These are phyloP conservation scores for Colletotrichum trifolii DNA, from an alignment of 2,329 filamentous ascomycete species.

Conservation along the genomic window DNA sequence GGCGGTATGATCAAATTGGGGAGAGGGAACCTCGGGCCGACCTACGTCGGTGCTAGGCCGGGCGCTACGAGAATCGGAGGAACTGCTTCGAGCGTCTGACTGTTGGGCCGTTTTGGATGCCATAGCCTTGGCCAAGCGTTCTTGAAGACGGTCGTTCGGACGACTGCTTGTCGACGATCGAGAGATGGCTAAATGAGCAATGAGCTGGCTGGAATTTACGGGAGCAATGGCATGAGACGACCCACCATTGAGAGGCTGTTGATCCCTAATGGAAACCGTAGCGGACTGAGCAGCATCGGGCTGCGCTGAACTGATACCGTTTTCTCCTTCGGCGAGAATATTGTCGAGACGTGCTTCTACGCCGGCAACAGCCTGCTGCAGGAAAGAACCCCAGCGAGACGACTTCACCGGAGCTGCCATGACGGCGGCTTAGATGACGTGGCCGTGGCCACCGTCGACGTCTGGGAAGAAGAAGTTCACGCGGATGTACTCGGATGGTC, in stretches of 20 bases:
- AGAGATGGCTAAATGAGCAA: slow-evolving; percentile 55
- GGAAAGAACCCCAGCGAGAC: slow-evolving; percentile 80
- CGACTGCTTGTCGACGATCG: slow-evolving; percentile 72
- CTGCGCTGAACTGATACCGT: slow-evolving; percentile 17
- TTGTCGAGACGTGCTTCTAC: slow-evolving; percentile 93
- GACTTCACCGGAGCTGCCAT: slow-evolving; percentile 65
- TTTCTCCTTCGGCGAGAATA: slow-evolving; percentile 84
- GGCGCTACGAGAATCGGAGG: slow-evolving; percentile 15
- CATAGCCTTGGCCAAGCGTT: slow-evolving; percentile 88
- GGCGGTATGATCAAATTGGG: neutral
- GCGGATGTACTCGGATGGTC: too few relatives aligned
- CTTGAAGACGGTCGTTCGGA: slow-evolving; percentile 86
- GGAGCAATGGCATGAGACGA: neutral
- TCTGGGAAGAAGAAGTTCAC: too few relatives aligned
- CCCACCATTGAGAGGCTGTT: slow-evolving; percentile 14
- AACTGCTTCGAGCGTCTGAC: slow-evolving; percentile 22
- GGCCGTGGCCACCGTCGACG: too few relatives aligned
- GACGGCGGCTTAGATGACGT: slow-evolving; percentile 29
- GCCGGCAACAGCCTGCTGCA: slow-evolving; percentile 91
- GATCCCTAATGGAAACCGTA: slow-evolving; percentile 11
- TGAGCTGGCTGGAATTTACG: slow-evolving; percentile 22
- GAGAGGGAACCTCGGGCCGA: neutral
- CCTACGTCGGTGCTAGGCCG: slow-evolving; percentile 16
- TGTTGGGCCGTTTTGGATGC: slow-evolving; percentile 68
- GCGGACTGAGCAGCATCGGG: slow-evolving; percentile 1